Percentiles rank a stretch among this genome's conserved stretches.
These are phyloP conservation scores for Diplodia mutila DNA, from an alignment of 2,329 filamentous ascomycete species.

Conservation along the genomic window DNA sequence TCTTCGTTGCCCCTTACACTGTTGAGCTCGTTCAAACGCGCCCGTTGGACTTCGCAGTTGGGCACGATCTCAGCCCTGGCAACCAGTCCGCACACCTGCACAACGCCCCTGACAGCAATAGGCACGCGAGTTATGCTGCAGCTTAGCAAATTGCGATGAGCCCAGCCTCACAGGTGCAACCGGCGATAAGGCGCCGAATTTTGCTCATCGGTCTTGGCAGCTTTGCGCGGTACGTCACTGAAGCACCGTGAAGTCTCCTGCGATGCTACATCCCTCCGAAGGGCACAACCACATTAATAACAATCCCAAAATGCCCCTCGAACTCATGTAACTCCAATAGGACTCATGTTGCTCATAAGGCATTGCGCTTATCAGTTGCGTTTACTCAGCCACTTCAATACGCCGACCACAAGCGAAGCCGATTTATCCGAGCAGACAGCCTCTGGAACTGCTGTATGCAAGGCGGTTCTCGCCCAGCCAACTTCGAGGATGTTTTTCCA, in stretches of 20 bases:
- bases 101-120: not conserved
- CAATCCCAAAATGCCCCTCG: not conserved
- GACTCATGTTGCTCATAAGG: not conserved
- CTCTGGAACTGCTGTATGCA: not conserved
- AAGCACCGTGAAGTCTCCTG: not conserved
- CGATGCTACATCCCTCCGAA: not conserved
- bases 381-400: not conserved
- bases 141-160: not conserved
- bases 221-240: slow-evolving; percentile 2
- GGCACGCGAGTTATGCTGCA: not conserved
- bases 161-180: no score
- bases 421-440: not conserved
- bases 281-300: not conserved
- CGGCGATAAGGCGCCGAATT: not conserved
- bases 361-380: not conserved
- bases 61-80: not conserved
- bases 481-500: not conserved
- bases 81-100: not conserved
- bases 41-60: not conserved
- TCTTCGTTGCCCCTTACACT: not conserved
- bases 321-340: not conserved
- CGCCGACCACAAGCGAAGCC: not conserved
- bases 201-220: slow-evolving; percentile 10
- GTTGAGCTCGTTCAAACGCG: not conserved
- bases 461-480: not conserved